Evolutionary conservation across 1,284 basidiomycete genomes (phyloP), one percentile per base, ranked within the genome.

Genomic region (Trichosporon ovoides): DNA sequence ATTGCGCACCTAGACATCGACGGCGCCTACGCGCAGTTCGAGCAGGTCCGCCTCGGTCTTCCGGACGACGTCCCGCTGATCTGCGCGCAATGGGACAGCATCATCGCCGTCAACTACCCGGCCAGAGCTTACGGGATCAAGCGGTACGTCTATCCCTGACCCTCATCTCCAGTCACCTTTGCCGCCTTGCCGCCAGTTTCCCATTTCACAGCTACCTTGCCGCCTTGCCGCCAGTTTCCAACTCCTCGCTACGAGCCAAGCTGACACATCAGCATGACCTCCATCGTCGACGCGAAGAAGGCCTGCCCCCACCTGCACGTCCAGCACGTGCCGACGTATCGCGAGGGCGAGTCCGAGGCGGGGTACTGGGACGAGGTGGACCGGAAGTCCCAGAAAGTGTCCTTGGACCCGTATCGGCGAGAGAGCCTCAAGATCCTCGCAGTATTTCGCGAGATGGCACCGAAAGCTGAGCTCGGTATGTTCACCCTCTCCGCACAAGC

Each of bases 41-140:
- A 97, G 77, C 88, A 88, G 76, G 83, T 88, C 49, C 83, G 92
- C 28, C 83, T 96, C 0, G 85, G 84, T 0, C 78, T 92, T 11
- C 86, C 89, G 60, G 72, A 76, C 55, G 82, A 84, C 34, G 82
- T 84, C 1, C 93, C 95, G 0, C 81, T 98, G 13, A 91, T 94
- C 11, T 94, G 96, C 6, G 84, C 89, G 49, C 95, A 98, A 72
- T 98, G 96, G 96, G 84, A 90, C 53, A 79, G 79, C 16, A 75
- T 83, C 66, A 98, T 99, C 60, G 96, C 96, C 0, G 89, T 98
- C 63, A 96, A 94, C 76, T 98, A 98, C 73, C 88, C 92, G 3
- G 95, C 96, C 0, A 83, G 95, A 58, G 86, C 86, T 69, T 95
- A 83, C 68, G 94, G 88, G 3, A 94, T 98, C 69, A 90, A 89